Conservation (phyloP, 108 stramenopile species). For the Cyclotella atomus region DNA sequence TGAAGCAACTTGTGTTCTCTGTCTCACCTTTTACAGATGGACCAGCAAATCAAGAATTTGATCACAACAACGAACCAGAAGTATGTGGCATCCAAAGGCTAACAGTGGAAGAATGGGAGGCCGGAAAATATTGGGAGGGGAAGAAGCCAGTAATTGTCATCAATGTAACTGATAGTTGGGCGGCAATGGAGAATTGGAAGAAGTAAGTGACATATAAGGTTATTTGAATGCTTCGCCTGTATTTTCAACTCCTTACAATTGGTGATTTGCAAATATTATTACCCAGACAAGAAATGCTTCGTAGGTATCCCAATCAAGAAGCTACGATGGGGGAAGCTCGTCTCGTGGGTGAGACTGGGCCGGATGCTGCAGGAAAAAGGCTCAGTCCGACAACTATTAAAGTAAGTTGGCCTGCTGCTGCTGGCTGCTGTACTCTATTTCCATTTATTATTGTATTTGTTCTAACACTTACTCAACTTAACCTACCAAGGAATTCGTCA, state of each 20-base stretch:
- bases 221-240: background rate
- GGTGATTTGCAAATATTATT: background rate
- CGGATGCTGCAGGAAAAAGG: constrained; percentile 35
- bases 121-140: constrained; percentile 38
- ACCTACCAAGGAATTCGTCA: constrained; percentile 34
- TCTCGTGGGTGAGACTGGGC: constrained; percentile 41
- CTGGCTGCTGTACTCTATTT: background rate
- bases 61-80: constrained; percentile 40
- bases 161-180: constrained; percentile 46
- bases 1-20: background rate
- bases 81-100: constrained; percentile 30
- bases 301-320: constrained; percentile 35
- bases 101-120: constrained; percentile 48
- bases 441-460: background rate
- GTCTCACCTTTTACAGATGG: constrained; percentile 16
- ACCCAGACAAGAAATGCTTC: constrained; percentile 40
- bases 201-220: constrained; percentile 27
- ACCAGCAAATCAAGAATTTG: constrained; percentile 42
- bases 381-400: constrained; percentile 38
- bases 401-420: constrained; percentile 11
- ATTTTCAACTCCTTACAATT: background rate
- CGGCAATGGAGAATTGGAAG: constrained; percentile 43
- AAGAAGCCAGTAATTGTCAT: constrained; percentile 42
- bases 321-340: constrained; percentile 48
- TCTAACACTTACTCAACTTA: background rate